Evolutionary conservation across 305 asterid genomes (phyloP).

Genomic region (Euphrasia arctica): DNA sequence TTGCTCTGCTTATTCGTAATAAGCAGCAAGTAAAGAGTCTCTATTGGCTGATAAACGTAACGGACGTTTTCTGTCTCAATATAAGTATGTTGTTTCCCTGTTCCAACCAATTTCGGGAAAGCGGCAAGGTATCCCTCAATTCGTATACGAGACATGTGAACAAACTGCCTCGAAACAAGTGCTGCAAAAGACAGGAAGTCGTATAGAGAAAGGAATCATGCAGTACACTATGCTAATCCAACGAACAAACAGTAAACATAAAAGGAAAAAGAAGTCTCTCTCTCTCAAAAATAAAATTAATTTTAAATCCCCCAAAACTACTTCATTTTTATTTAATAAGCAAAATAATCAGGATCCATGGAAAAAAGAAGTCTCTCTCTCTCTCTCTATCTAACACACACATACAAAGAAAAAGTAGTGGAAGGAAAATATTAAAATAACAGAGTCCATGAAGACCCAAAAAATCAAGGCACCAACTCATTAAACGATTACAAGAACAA

Average conservation of each 20-base stretch:
- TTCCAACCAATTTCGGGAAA: conserved; percentile 84
- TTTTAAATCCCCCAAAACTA: not conserved
- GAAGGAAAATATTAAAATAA: not conserved
- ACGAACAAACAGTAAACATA: not conserved
- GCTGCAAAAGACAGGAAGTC: conserved; percentile 46
- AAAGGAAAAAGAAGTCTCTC: no score
- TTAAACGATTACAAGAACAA: not conserved
- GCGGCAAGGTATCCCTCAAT: conserved; percentile 96
- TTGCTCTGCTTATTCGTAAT: conserved; percentile 93
- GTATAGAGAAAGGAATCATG: conserved; percentile 22
- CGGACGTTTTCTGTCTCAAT: conserved; percentile 88
- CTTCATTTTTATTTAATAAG: not conserved
- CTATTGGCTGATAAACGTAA: conserved; percentile 86
- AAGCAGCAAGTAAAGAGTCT: conserved; percentile 69
- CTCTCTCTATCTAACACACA: not conserved
- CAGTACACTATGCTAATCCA: conserved; percentile 2
- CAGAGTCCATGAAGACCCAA: not conserved
- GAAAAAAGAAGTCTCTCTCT: not conserved
- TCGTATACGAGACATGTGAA: conserved; percentile 82
- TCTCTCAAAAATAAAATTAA: not conserved
- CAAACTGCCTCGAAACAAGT: conserved; percentile 85
- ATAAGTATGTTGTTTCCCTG: conserved; percentile 84
- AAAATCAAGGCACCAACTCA: not conserved
- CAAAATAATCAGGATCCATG: not conserved
- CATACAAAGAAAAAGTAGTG: not conserved